phyloP scores from a whole-genome alignment of 75 land plant species.

The Ceratopteris richardii region DNA sequence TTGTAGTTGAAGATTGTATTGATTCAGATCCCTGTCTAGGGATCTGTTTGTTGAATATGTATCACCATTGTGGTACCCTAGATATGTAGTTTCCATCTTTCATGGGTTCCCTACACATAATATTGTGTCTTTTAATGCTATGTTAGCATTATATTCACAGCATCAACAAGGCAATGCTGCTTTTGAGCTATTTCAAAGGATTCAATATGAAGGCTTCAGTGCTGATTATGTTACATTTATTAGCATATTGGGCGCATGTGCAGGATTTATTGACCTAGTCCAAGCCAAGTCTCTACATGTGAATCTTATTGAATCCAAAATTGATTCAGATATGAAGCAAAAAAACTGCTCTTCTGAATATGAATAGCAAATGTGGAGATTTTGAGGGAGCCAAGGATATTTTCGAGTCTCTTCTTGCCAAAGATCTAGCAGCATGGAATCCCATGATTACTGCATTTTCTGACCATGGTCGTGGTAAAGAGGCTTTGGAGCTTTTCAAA shows the following conservation, averaged over 20 bases:
- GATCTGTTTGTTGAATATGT: constrained; percentile 25
- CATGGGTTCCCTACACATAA: constrained; percentile 16
- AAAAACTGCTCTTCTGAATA: constrained; percentile 25
- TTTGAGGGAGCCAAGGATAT: constrained; percentile 17
- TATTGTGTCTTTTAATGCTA: constrained; percentile 35
- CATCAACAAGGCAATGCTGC: constrained; percentile 15
- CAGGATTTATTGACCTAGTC: constrained; percentile 16
- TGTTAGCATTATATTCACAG: constrained; percentile 25
- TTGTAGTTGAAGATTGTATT: constrained; percentile 16
- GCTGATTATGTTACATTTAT: constrained; percentile 30
- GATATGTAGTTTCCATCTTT: constrained; percentile 18
- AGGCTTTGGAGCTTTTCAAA: neutral
- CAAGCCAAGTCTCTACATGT: constrained; percentile 35
- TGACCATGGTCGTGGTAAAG: constrained; percentile 4
- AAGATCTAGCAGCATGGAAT: constrained; percentile 13
- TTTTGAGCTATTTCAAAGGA: constrained; percentile 14
- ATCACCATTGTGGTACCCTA: constrained; percentile 16
- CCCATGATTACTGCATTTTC: neutral
- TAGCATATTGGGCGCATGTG: constrained; percentile 24
- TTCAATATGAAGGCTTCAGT: constrained; percentile 18
- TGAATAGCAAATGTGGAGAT: constrained; percentile 39
- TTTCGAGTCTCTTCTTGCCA: constrained; percentile 17
- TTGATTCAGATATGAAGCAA: constrained; percentile 16
- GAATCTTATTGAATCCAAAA: constrained; percentile 16
- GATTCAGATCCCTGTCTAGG: constrained; percentile 17